Evolutionary conservation across 140 eudicot species (phyloP).

Genomic region (Erigeron philadelphicus): DNA sequence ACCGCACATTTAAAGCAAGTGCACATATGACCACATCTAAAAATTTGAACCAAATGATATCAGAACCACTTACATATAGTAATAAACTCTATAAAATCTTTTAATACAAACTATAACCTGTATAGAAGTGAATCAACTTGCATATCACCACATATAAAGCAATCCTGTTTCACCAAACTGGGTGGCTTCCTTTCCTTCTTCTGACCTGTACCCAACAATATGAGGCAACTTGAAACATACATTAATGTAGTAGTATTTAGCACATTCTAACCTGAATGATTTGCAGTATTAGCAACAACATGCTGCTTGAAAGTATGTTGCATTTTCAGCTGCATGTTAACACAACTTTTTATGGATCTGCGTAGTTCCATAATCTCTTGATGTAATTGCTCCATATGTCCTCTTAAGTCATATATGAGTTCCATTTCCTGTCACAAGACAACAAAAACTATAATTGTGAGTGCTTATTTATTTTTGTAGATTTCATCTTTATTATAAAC

Average conservation of each 20-base stretch:
- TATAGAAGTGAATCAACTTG: slow-evolving; percentile 68
- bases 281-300: slow-evolving; percentile 8
- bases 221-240: background rate
- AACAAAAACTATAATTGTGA: background rate
- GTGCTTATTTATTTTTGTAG: background rate
- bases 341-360: slow-evolving; percentile 56
- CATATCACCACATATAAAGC: slow-evolving; percentile 52
- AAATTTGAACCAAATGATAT: background rate
- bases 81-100: background rate
- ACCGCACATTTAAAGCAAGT: slow-evolving; percentile 73
- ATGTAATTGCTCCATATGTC: slow-evolving; percentile 79
- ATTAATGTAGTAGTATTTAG: background rate
- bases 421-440: slow-evolving; percentile 59
- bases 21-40: slow-evolving; percentile 95
- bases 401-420: slow-evolving; percentile 63
- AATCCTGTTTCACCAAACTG: slow-evolving; percentile 28
- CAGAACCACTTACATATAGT: background rate
- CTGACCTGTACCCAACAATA: slow-evolving; percentile 33
- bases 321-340: slow-evolving; percentile 59
- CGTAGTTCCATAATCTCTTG: slow-evolving; percentile 67
- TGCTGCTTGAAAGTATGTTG: slow-evolving; percentile 50
- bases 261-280: slow-evolving; percentile 35
- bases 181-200: slow-evolving; percentile 27
- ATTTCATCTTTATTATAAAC: background rate
- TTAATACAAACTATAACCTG: slow-evolving; percentile 38